A percentile compares a stretch with the other conserved stretches of the same genome.
Conservation (phyloP, 345 rosid species). For the Camelina laxa region DNA sequence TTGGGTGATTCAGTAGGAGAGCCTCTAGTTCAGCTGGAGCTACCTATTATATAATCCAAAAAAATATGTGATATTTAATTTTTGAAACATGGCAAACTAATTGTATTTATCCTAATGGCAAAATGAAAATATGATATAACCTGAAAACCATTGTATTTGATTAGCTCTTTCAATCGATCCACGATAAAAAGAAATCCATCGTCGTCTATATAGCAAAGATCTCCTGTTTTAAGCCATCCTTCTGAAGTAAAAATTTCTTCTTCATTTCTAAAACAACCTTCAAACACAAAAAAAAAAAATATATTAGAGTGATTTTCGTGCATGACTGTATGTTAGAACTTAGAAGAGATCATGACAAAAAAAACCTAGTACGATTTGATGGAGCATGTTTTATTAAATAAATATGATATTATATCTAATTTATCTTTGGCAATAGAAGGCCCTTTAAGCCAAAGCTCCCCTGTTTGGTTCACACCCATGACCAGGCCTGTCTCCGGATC, state of each 20-base stretch:
- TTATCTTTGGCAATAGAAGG: conserved; percentile 29
- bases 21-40: conserved; percentile 92
- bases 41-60: conserved; percentile 48
- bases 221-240: conserved; percentile 94
- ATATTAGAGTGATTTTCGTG: background rate
- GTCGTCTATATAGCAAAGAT: conserved; percentile 77
- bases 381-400: too few species aligned
- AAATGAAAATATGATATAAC: conserved; percentile 34
- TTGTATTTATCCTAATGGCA: background rate
- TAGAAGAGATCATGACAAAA: too few species aligned
- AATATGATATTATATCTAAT: too few species aligned
- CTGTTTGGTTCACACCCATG: conserved; percentile 53
- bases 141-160: conserved; percentile 93
- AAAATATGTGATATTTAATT: background rate
- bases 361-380: too few species aligned
- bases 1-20: conserved; percentile 61
- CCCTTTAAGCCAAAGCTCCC: conserved; percentile 69
- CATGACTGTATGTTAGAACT: too few species aligned
- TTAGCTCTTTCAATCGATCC: conserved; percentile 84
- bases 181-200: conserved; percentile 80
- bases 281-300: background rate
- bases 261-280: conserved; percentile 70
- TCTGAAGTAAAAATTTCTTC: conserved; percentile 65
- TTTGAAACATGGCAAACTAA: background rate
- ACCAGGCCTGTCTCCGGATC: background rate